Evolutionary conservation across 805 yeast species (phyloP), one percentile per base, ranked within the genome.

Genomic region (Sugiyamaella smithiae): DNA sequence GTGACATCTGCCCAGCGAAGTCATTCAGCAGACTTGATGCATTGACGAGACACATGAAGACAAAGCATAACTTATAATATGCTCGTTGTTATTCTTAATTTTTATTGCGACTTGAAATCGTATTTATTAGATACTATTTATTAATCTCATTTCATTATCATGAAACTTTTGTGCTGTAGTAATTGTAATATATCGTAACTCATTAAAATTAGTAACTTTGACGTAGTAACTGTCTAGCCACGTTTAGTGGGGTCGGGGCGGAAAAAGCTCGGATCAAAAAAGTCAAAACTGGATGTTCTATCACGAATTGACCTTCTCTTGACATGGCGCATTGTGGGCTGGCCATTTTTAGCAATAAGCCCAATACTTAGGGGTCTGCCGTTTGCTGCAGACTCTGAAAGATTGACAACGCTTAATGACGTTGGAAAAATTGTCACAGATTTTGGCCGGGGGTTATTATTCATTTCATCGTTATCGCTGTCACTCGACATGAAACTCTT

Each of bases 21-120:
- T 88, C 96, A 0, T 91, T 93, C 62, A 85, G 96, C 48, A 79
- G 99, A 54, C 85, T 89, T 64, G 99, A 91, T 68, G 97, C 99
- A 1, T 75, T 91, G 54, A 87, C 96, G 14, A 81, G 97, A 65
- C 99, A 91, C 67, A 82, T 90, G 53, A 82, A 95, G 60, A 91
- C 89, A 40, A 89, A 93, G 71, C 98, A 90, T 70, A 43, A 55
- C 14, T 25, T 12, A 40, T 35, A n/a, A 11, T 8, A 8, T n/a
- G n/a, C n/a, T n/a, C n/a, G n/a, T n/a, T n/a, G n/a, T n/a, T n/a
- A 17, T 12, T n/a, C 19, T 22, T 40, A 40, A 40, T 40, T 22
- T n/a, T n/a, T n/a, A n/a, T n/a, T n/a, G n/a, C n/a, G n/a, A n/a
- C n/a, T 19, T 14, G 16, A 19, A 7, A 14, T 35, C 22, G 3